A percentile compares a stretch with the other conserved stretches of the same genome.
phyloP scores from a whole-genome alignment of 2,329 filamentous ascomycete genomes.

The Chrysoporthe austroafricana region DNA sequence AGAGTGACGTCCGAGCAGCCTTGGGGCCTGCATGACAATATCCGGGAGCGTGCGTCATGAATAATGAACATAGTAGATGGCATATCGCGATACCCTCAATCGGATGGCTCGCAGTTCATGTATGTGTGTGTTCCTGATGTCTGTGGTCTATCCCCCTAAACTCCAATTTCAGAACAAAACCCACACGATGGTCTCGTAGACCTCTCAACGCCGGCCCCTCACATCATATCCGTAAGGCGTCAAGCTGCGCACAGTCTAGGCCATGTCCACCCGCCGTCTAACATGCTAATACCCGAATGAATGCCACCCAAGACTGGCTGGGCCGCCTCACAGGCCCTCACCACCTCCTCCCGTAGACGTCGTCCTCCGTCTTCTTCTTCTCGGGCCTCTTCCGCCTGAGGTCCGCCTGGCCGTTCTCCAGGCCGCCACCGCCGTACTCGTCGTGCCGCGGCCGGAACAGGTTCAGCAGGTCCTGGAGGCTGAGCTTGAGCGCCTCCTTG shows the following conservation, averaged over 20 bases:
- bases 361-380: constrained; percentile 40
- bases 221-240: background rate
- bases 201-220: background rate
- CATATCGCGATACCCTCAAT: background rate
- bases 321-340: constrained; percentile 25
- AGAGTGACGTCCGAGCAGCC: background rate
- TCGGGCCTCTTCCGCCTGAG: constrained; percentile 33
- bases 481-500: constrained; percentile 77
- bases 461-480: constrained; percentile 89
- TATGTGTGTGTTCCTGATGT: background rate
- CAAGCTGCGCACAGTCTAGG: background rate
- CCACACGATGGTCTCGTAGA: background rate
- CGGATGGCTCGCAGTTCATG: background rate
- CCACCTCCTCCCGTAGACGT: constrained; percentile 49
- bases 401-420: constrained; percentile 17
- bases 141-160: background rate
- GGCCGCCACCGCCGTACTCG: constrained; percentile 34
- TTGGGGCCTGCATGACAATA: background rate
- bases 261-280: background rate
- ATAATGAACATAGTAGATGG: constrained; percentile 4
- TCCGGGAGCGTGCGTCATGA: background rate
- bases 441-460: constrained; percentile 70
- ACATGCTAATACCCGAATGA: background rate
- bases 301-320: too few relatives aligned
- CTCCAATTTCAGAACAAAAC: background rate